phyloP scores from a whole-genome alignment of 495 filamentous ascomycete genomes.

The Lasiosphaeria ovina region DNA sequence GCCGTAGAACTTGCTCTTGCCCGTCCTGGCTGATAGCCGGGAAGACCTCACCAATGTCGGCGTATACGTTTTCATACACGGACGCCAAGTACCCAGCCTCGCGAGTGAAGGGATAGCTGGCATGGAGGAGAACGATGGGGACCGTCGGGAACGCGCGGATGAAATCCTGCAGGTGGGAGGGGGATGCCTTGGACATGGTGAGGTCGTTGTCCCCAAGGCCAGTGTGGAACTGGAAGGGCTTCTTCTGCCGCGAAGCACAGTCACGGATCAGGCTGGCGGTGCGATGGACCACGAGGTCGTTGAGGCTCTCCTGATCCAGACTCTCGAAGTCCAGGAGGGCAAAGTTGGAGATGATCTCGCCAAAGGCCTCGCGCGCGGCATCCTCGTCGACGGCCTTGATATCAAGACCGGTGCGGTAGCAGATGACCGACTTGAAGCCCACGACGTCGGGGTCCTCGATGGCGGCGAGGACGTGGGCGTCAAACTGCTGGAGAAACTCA shows the following conservation, averaged over 20 bases:
- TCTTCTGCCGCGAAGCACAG: conserved; percentile 41
- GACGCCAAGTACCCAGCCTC: conserved; percentile 80
- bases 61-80: conserved; percentile 78
- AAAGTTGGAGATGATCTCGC: conserved; percentile 29
- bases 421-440: conserved; percentile 83
- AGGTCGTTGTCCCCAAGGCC: conserved; percentile 86
- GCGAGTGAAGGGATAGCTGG: conserved; percentile 79
- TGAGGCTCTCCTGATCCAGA: conserved; percentile 63
- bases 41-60: conserved; percentile 86
- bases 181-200: conserved; percentile 64
- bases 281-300: conserved; percentile 62
- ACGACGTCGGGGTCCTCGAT: conserved; percentile 67
- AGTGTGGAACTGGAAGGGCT: conserved; percentile 85
- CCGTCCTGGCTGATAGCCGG: conserved; percentile 77
- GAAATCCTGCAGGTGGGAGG: conserved; percentile 71
- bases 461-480: conserved; percentile 46
- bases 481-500: conserved; percentile 30
- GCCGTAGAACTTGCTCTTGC: conserved; percentile 68
- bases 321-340: conserved; percentile 32
- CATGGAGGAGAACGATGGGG: conserved; percentile 78
- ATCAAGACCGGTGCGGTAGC: conserved; percentile 76
- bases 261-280: conserved; percentile 51
- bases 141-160: conserved; percentile 67
- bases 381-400: conserved; percentile 37
- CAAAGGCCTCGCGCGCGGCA: conserved; percentile 25